Percentiles rank a stretch among this genome's conserved stretches.
Conservation (phyloP, 2,329 filamentous ascomycete genomes). For the Xylariaceae sp. region DNA sequence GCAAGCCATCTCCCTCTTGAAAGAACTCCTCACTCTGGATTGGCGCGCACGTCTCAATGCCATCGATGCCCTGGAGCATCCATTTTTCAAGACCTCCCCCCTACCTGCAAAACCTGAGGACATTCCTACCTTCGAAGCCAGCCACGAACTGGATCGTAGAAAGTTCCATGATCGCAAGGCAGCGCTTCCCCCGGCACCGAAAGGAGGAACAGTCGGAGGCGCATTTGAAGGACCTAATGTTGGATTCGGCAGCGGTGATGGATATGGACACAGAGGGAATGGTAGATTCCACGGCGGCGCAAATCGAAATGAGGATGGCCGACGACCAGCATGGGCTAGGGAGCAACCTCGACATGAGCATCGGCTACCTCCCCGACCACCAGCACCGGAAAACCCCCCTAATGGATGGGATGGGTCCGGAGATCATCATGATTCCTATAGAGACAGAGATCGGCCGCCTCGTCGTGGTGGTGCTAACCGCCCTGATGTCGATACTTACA, state of each 20-base stretch:
- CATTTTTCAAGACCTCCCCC: conserved; percentile 80
- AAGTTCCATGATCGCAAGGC: conserved; percentile 85
- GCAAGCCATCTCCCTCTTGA: conserved; percentile 72
- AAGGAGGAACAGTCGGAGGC: conserved; percentile 84
- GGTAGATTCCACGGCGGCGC: conserved; percentile 36
- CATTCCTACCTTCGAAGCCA: conserved; percentile 88
- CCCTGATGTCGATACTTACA: conserved; percentile 47
- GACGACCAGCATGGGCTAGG: conserved; percentile 52
- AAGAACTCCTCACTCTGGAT: conserved; percentile 80
- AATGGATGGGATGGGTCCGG: conserved; percentile 34
- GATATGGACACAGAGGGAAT: conserved; percentile 48
- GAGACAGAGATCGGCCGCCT: conserved; percentile 33
- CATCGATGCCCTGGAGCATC: conserved; percentile 85
- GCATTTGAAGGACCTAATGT: conserved; percentile 46
- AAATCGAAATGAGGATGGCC: conserved; percentile 36
- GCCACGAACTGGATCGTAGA: conserved; percentile 90
- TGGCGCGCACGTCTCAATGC: conserved; percentile 89
- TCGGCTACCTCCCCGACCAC: conserved; percentile 47
- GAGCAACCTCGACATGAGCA: conserved; percentile 39
- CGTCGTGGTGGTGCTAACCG: conserved; percentile 31
- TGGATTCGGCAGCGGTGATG: conserved; percentile 50
- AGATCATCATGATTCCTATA: conserved; percentile 41
- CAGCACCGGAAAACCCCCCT: conserved; percentile 33
- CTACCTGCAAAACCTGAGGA: conserved; percentile 78
- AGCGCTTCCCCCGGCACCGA: conserved; percentile 81